Conservation (phyloP, 2,329 filamentous ascomycete species). For the Pseudogymnoascus sp. region DNA sequence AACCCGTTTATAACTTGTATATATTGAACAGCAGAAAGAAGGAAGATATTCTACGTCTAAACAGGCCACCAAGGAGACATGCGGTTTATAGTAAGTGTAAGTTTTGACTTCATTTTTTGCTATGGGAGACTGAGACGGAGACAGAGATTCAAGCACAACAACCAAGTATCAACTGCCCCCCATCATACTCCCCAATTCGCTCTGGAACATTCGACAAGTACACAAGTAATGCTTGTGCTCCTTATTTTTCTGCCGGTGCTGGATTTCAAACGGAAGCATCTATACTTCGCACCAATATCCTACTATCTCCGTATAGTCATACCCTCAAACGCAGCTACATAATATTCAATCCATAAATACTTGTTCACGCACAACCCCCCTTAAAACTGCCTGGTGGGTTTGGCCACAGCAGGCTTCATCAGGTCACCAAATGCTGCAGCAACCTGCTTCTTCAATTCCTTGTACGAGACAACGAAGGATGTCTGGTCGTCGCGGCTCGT, state of each 20-base stretch:
- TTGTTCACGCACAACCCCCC: not conserved
- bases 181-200: not conserved
- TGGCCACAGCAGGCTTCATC: constrained; percentile 18
- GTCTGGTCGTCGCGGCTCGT: constrained; percentile 88
- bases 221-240: not conserved
- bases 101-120: constrained; percentile 9
- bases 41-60: not conserved
- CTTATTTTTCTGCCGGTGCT: not conserved
- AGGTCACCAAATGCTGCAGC: constrained; percentile 53
- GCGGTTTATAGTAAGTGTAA: not conserved
- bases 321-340: not conserved
- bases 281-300: constrained; percentile 5
- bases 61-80: not conserved
- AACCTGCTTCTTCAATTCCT: constrained; percentile 70
- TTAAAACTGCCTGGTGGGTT: constrained; percentile 5
- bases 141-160: not conserved
- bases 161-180: not conserved
- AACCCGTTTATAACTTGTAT: not conserved
- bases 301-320: not conserved
- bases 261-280: constrained; percentile 2
- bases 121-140: constrained; percentile 7
- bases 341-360: constrained; percentile 7
- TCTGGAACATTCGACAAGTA: not conserved
- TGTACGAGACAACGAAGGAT: constrained; percentile 81
- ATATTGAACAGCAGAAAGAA: not conserved